Percentiles rank a stretch among this genome's conserved stretches.
These are phyloP conservation scores for Claviceps sp. DNA, from an alignment of 2,329 filamentous ascomycete species.

Conservation along the genomic window DNA sequence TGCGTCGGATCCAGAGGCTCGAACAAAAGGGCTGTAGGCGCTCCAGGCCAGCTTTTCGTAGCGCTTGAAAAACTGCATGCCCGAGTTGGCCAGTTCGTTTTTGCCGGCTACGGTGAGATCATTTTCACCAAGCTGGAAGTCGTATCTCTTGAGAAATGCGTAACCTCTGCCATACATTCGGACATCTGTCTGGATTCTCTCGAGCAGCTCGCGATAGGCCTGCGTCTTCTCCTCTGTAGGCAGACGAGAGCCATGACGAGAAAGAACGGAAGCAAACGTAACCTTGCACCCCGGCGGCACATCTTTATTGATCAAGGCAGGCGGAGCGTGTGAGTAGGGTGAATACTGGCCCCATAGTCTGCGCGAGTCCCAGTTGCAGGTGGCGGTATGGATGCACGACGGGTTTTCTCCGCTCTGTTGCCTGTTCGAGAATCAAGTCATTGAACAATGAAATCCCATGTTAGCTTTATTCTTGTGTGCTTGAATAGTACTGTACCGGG, in stretches of 20 bases:
- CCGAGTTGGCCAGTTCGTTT: constrained; percentile 59
- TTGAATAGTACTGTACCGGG: neutral
- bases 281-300: constrained; percentile 55
- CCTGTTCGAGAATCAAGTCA: neutral
- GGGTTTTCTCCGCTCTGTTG: constrained; percentile 4
- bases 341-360: constrained; percentile 81
- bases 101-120: constrained; percentile 55
- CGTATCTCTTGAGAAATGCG: constrained; percentile 57
- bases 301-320: constrained; percentile 39
- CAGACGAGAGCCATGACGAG: constrained; percentile 72
- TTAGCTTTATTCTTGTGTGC: neutral
- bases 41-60: constrained; percentile 47
- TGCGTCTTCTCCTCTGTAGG: constrained; percentile 58
- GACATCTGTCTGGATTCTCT: constrained; percentile 46
- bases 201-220: constrained; percentile 49
- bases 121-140: constrained; percentile 58
- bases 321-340: constrained; percentile 66
- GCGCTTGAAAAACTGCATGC: constrained; percentile 59
- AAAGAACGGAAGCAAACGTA: constrained; percentile 70
- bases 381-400: neutral
- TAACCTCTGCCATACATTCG: constrained; percentile 48
- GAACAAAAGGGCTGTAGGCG: constrained; percentile 51
- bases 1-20: constrained; percentile 55
- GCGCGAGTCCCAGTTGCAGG: constrained; percentile 46
- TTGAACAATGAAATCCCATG: neutral